A percentile compares a stretch with the other conserved stretches of the same genome.
phyloP scores from a whole-genome alignment of 306 rosid species.

The Medicago arabica region DNA sequence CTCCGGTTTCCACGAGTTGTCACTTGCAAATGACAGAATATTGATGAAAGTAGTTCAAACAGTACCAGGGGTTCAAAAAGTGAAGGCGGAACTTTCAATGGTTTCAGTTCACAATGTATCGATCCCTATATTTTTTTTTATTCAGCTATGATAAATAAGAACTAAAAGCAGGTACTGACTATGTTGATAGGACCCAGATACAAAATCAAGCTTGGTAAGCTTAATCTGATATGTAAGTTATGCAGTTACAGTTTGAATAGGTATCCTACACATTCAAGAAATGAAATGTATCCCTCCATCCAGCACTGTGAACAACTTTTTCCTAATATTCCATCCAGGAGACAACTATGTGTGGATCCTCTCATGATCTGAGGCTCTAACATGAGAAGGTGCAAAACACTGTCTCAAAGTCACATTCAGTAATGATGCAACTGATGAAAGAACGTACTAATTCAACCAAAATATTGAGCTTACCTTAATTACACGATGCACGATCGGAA shows the following conservation, averaged over 20 bases:
- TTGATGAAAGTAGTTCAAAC: slow-evolving; percentile 6
- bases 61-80: neutral
- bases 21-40: neutral
- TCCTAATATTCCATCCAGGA: neutral
- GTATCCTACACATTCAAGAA: neutral
- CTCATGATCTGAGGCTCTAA: neutral
- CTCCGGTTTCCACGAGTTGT: slow-evolving; percentile 2
- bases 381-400: neutral
- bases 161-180: neutral
- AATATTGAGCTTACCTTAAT: slow-evolving; percentile 64
- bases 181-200: neutral
- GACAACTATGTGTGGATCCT: neutral
- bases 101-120: neutral
- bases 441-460: neutral
- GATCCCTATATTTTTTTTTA: neutral
- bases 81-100: neutral
- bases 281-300: neutral
- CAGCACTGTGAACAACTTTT: neutral
- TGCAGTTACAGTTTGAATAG: slow-evolving; percentile 2
- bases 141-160: neutral
- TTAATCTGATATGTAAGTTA: neutral
- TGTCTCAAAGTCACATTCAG: neutral
- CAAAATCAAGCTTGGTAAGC: slow-evolving; percentile 11
- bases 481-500: slow-evolving; percentile 96
- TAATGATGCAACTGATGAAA: slow-evolving; percentile 15